Evolutionary conservation across 352 stramenopile species (phyloP).

Genomic region (Globisporangium nodosum): DNA sequence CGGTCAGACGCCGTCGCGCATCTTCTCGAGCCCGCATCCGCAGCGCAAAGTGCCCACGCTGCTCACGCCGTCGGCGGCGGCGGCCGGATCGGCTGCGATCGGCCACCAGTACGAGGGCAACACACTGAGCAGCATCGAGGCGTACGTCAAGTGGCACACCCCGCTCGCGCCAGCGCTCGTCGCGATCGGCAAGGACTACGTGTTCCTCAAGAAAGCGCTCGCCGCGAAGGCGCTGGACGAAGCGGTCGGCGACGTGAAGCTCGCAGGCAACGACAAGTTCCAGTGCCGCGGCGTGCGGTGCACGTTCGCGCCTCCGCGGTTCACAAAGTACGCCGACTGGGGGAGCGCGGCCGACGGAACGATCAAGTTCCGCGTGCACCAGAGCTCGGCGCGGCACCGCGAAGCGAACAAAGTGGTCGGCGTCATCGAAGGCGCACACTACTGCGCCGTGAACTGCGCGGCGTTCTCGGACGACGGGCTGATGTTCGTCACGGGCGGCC

Average conservation of each 20-base stretch:
- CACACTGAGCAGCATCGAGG: constrained; percentile 53
- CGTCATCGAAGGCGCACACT: constrained; percentile 60
- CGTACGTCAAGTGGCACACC: constrained; percentile 75
- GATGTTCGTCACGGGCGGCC: constrained; percentile 52
- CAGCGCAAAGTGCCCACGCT: constrained; percentile 48
- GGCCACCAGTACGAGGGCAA: constrained; percentile 52
- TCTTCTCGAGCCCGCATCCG: constrained; percentile 68
- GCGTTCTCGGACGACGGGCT: constrained; percentile 53
- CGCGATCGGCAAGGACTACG: constrained; percentile 74
- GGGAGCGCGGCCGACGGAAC: constrained; percentile 27
- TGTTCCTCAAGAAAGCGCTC: constrained; percentile 57
- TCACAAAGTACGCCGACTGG: constrained; percentile 76
- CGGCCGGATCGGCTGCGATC: constrained; percentile 3
- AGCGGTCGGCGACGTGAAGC: constrained; percentile 46
- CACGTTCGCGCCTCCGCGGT: constrained; percentile 61
- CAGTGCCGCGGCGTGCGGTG: constrained; percentile 38
- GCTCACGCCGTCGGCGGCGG: constrained; percentile 3
- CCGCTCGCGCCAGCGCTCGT: constrained; percentile 59
- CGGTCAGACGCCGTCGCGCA: constrained; percentile 78
- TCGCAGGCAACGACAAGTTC: constrained; percentile 52
- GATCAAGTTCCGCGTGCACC: constrained; percentile 60
- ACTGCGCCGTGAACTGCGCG: constrained; percentile 47
- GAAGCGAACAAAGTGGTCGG: constrained; percentile 63
- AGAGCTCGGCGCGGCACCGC: constrained; percentile 43
- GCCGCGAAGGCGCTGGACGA: constrained; percentile 30